Evolutionary conservation across 106 monocot genomes (phyloP).

Genomic region (Dioscorea zingiberensis): DNA sequence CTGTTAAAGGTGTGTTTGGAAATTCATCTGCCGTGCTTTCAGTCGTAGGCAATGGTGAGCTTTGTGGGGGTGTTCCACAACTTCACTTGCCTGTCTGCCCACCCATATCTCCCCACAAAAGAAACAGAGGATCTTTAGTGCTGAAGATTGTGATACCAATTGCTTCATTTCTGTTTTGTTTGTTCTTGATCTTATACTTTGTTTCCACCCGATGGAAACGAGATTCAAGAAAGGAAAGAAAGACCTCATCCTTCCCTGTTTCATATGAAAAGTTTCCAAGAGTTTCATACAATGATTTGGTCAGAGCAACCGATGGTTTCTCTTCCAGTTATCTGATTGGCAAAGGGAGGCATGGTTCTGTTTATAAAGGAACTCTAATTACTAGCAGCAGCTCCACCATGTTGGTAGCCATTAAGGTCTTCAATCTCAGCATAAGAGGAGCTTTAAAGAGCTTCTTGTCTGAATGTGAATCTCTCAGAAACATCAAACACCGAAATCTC

Average conservation of each 20-base stretch:
- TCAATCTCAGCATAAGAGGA: neutral
- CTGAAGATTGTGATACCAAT: neutral
- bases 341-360: neutral
- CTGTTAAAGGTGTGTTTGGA: neutral
- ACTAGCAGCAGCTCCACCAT: neutral
- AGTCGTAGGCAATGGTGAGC: neutral
- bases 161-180: neutral
- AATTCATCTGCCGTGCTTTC: neutral
- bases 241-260: neutral
- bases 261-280: neutral
- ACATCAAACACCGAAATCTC: constrained; percentile 4
- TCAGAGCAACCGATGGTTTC: constrained; percentile 2
- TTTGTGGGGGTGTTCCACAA: neutral
- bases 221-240: neutral
- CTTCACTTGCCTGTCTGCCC: constrained; percentile 3
- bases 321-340: constrained; percentile 2
- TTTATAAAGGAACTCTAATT: constrained; percentile 2
- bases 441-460: constrained; percentile 2
- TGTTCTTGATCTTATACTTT: neutral
- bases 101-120: no score
- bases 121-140: neutral
- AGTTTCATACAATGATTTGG: constrained; percentile 2
- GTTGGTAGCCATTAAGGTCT: constrained; percentile 3
- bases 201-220: neutral
- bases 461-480: constrained; percentile 6